Conservation (phyloP, 169 alveolate species). For the Plasmodium blacklocki region DNA sequence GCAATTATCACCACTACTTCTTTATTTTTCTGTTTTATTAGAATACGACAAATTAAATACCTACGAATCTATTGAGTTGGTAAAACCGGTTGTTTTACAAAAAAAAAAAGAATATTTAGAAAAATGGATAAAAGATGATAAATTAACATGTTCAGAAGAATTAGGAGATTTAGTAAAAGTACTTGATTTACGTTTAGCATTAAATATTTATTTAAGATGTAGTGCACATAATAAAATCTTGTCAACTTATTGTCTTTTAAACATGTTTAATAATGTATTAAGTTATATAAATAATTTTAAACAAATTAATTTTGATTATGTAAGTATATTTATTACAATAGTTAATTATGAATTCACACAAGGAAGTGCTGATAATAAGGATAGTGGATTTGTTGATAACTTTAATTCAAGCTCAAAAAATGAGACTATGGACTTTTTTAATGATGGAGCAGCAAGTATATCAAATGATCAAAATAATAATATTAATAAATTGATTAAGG, state of each 20-base stretch:
- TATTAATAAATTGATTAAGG: slow-evolving; percentile 15
- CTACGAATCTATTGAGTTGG: slow-evolving; percentile 97
- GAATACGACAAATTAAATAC: slow-evolving; percentile 96
- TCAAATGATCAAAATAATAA: neutral
- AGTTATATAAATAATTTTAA: slow-evolving; percentile 88
- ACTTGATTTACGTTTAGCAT: slow-evolving; percentile 93
- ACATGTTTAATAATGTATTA: slow-evolving; percentile 95
- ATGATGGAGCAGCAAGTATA: slow-evolving; percentile 29
- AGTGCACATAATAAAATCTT: slow-evolving; percentile 84
- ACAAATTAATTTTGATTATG: slow-evolving; percentile 83
- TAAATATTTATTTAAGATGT: slow-evolving; percentile 89
- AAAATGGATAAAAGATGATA: slow-evolving; percentile 97
- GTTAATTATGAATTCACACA: slow-evolving; percentile 78
- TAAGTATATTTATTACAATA: slow-evolving; percentile 78
- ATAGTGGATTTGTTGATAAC: slow-evolving; percentile 77
- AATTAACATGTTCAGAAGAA: slow-evolving; percentile 97
- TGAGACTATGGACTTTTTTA: slow-evolving; percentile 69
- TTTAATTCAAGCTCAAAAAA: slow-evolving; percentile 75
- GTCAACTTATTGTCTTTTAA: slow-evolving; percentile 94
- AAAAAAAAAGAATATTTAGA: slow-evolving; percentile 92
- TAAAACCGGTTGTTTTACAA: slow-evolving; percentile 96
- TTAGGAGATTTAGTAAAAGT: slow-evolving; percentile 96
- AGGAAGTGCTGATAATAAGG: slow-evolving; percentile 76
- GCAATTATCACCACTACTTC: slow-evolving; percentile 92
- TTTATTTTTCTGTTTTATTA: slow-evolving; percentile 97